A percentile compares a stretch with the other conserved stretches of the same genome.
phyloP scores from a whole-genome alignment of 805 yeast species.

The Hagleromyces aurorensis region DNA sequence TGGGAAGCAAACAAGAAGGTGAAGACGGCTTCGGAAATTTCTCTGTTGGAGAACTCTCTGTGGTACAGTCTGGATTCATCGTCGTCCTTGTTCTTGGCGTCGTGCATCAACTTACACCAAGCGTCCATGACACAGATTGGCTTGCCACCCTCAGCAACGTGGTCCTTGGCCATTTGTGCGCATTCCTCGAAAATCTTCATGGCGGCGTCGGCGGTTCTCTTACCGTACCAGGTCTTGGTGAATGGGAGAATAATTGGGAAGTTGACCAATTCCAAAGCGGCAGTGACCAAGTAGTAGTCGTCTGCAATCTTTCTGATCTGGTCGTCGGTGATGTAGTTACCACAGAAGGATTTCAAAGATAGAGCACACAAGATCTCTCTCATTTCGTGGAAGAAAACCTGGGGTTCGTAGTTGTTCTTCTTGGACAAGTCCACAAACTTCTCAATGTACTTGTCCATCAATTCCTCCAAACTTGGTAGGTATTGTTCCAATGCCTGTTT shows the following conservation, averaged over 20 bases:
- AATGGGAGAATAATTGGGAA: conserved; percentile 94
- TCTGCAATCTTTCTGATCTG: conserved; percentile 86
- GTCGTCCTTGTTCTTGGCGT: conserved; percentile 43
- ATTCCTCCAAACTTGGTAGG: conserved; percentile 73
- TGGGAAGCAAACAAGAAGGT: conserved; percentile 96
- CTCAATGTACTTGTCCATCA: conserved; percentile 76
- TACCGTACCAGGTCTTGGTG: conserved; percentile 98
- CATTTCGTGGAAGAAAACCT: conserved; percentile 82
- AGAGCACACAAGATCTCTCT: conserved; percentile 95
- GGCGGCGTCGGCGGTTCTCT: conserved; percentile 84
- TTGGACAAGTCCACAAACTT: conserved; percentile 50
- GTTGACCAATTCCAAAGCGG: conserved; percentile 94
- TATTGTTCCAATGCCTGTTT: conserved; percentile 74
- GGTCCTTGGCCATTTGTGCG: conserved; percentile 79
- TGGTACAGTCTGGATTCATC: conserved; percentile 51
- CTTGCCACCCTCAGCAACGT: conserved; percentile 66
- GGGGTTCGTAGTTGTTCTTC: conserved; percentile 46
- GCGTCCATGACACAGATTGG: conserved; percentile 92
- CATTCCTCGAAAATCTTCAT: conserved; percentile 87
- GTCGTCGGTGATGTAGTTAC: conserved; percentile 86
- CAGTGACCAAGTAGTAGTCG: conserved; percentile 85
- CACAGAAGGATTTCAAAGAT: conserved; percentile 90
- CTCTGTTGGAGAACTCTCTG: conserved; percentile 81
- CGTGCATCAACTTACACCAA: conserved; percentile 83
- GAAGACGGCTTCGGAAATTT: conserved; percentile 93